Conservation (phyloP, 345 rosid species). For the Arabidopsis suecica region DNA sequence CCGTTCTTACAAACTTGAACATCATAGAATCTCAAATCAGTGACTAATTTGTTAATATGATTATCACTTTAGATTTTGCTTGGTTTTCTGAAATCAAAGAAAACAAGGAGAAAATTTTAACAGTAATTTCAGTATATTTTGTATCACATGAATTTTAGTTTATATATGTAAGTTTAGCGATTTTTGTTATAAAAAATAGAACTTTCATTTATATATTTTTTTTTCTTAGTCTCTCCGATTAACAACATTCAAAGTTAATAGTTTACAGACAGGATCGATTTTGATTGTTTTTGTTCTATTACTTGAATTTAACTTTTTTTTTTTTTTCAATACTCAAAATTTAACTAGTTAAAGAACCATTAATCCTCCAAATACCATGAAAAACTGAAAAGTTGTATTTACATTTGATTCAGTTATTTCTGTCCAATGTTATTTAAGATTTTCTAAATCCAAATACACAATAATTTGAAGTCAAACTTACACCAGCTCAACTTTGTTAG, state of each 20-base stretch:
- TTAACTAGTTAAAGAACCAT: background rate
- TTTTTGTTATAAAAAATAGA: too few relatives aligned
- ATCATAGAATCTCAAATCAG: background rate
- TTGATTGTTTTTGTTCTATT: too few relatives aligned
- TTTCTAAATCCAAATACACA: background rate
- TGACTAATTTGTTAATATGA: background rate
- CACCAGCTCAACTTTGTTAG: background rate
- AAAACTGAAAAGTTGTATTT: too few relatives aligned
- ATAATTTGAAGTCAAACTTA: background rate
- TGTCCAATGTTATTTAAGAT: background rate
- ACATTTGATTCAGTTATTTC: too few relatives aligned
- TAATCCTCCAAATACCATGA: background rate
- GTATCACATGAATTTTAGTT: too few relatives aligned
- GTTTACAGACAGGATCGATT: too few relatives aligned
- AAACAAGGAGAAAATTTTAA: too few relatives aligned
- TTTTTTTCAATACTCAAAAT: too few relatives aligned
- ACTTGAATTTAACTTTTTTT: background rate
- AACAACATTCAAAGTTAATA: too few relatives aligned
- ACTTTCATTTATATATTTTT: too few relatives aligned
- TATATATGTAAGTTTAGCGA: background rate
- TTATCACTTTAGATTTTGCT: background rate
- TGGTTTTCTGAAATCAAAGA: background rate
- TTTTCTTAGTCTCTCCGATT: too few relatives aligned
- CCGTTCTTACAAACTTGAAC: background rate
- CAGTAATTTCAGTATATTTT: too few relatives aligned